Base-by-base conservation (phyloP, 441 rosid genomes). In the Brassica hybrid region DNA sequence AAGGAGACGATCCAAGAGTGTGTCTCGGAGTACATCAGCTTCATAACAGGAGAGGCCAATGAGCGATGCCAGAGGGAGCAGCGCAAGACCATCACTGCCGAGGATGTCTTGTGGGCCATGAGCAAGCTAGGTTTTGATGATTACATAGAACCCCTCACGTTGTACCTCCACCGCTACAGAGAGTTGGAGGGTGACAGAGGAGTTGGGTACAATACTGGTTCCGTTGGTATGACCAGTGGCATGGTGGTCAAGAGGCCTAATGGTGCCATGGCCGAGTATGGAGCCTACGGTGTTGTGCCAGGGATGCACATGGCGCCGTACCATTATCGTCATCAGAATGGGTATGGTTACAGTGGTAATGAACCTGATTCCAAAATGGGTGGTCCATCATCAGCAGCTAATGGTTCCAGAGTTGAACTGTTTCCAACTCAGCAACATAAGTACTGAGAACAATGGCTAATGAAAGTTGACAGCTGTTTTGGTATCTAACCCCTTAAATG, bases 1-100 rank as follows among this genome's bases (percentile, higher is more conserved):
- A 95, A 95, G 84, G 99, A 93, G 77, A 93, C 97, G 0, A 88
- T 95, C 85, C 98, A 95, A 78, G 99, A 95, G 84, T 95, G 99
- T 19, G 99, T 93, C 14, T 95, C 99, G 0, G 99, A 93, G 86
- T 95, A 81, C 90, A 93, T 95, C 88, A 93, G 98, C 88, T 95
- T 95, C 94, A 85, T 95, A 76, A 95, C 99, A 0, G 90, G 98
- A 0, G 98, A 93, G 67, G 97, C 99, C 83, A 95, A 95, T 12
- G 98, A 95, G 65, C 92, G 94, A 4, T 93, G 99, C 92, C 99
- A 91, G 67, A 88, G 90, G 4, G 99, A 93, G 94, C 98, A 93
- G 85, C 93, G 98, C 82, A 95, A 91, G 90, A 95, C 98, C 59
- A 88, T 95, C 58, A 95, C 98, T 0, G 97, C 99, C 0, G 98